Conservation (phyloP, 2,329 filamentous ascomycete species). For the Scopulariopsis brevicaulis region DNA sequence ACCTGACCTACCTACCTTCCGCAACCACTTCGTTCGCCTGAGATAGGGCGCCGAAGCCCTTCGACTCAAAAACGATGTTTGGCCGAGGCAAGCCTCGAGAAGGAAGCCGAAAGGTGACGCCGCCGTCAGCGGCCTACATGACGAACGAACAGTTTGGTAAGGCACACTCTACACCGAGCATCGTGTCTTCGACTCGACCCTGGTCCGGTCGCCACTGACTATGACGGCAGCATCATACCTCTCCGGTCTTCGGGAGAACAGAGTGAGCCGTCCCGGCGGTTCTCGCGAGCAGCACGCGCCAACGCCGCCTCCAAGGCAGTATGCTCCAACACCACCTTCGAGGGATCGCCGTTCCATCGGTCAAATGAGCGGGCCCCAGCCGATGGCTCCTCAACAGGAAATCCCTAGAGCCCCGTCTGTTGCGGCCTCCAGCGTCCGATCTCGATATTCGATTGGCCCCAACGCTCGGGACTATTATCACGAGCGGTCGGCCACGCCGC, state of each 20-base stretch:
- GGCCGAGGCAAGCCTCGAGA: not conserved
- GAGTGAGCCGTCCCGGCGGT: constrained; percentile 1
- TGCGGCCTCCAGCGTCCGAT: constrained; percentile 27
- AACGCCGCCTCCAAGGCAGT: not conserved
- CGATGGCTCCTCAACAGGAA: not conserved
- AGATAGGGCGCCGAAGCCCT: not conserved
- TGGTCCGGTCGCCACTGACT: not conserved
- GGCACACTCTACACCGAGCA: constrained; percentile 5
- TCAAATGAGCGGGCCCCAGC: not conserved
- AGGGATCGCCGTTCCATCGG: not conserved
- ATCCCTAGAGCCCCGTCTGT: constrained; percentile 8
- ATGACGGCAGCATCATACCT: constrained; percentile 7
- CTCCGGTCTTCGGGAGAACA: constrained; percentile 9
- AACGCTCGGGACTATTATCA: constrained; percentile 42
- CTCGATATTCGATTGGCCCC: constrained; percentile 35
- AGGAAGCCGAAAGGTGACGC: constrained; percentile 39
- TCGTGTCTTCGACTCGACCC: constrained; percentile 3
- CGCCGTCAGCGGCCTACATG: constrained; percentile 54
- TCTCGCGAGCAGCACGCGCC: not conserved
- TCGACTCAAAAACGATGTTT: not conserved
- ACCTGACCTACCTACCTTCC: not conserved
- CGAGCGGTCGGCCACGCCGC: constrained; percentile 23
- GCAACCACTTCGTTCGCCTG: not conserved
- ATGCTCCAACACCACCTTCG: not conserved
- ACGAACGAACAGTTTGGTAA: constrained; percentile 56